These are phyloP conservation scores for Peronosclerospora sorghi DNA, from an alignment of 352 stramenopile species.

Conservation along the genomic window DNA sequence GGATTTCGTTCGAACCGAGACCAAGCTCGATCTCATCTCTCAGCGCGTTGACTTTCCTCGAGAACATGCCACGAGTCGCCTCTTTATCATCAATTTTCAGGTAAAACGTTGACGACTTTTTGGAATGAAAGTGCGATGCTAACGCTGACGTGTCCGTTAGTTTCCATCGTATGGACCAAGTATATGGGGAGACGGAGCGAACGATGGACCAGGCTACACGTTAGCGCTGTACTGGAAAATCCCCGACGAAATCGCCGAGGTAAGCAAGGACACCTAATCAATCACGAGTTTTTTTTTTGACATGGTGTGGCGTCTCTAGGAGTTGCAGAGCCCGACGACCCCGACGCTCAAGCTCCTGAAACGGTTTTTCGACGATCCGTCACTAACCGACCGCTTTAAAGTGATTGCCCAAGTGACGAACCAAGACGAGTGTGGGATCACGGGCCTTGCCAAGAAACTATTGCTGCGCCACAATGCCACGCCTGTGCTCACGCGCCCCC, in stretches of 20 bases:
- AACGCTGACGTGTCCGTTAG: conserved; percentile 11
- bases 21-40: conserved; percentile 66
- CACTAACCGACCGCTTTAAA: conserved; percentile 75
- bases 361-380: conserved; percentile 63
- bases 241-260: conserved; percentile 44
- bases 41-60: conserved; percentile 57
- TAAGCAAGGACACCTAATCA: conserved; percentile 2
- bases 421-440: conserved; percentile 70
- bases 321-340: conserved; percentile 44
- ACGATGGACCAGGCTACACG: conserved; percentile 62
- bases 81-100: conserved; percentile 80
- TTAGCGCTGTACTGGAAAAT: conserved; percentile 79
- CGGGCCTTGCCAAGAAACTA: conserved; percentile 66
- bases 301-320: conserved; percentile 14
- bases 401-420: conserved; percentile 81
- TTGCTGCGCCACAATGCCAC: conserved; percentile 73
- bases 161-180: conserved; percentile 67
- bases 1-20: conserved; percentile 54
- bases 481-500: conserved; percentile 69
- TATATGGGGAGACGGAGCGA: conserved; percentile 51
- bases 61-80: conserved; percentile 36
- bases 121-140: not conserved
- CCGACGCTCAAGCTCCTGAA: conserved; percentile 52
- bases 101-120: conserved; percentile 12
- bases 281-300: no score